Conservation (phyloP, 75 land plant genomes). For the Pinus tabuliformis region DNA sequence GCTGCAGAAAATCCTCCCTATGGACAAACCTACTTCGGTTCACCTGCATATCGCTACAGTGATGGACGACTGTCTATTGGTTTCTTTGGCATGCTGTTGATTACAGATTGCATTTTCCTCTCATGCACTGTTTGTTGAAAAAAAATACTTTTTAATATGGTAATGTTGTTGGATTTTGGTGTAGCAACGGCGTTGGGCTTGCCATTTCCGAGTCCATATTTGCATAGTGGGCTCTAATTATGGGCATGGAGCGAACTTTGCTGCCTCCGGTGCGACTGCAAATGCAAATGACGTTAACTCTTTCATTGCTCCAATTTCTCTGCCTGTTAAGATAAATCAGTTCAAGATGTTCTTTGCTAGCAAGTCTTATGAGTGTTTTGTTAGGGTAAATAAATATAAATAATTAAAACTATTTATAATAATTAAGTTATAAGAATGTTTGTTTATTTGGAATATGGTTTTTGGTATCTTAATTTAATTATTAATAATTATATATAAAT, state of each 20-base stretch:
- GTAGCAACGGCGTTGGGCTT: constrained; percentile 44
- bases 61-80: constrained; percentile 20
- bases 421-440: too few relatives aligned
- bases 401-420: too few relatives aligned
- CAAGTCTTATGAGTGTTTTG: too few relatives aligned
- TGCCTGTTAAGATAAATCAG: constrained; percentile 37
- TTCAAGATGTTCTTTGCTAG: constrained; percentile 51
- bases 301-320: constrained; percentile 37
- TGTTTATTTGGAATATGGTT: too few relatives aligned
- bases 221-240: constrained; percentile 55
- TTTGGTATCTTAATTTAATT: too few relatives aligned
- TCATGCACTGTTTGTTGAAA: too few relatives aligned
- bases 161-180: not conserved
- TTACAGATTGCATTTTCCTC: too few relatives aligned
- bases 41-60: constrained; percentile 13
- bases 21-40: constrained; percentile 24
- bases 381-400: too few relatives aligned
- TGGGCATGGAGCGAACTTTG: constrained; percentile 69
- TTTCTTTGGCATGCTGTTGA: constrained; percentile 8
- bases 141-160: too few relatives aligned
- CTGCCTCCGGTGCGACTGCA: constrained; percentile 52
- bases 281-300: constrained; percentile 15
- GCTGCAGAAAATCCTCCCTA: constrained; percentile 19
- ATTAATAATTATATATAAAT: too few relatives aligned
- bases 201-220: constrained; percentile 47